phyloP scores from a whole-genome alignment of 164 flowering plant genomes.

The Liquidambar formosana region DNA sequence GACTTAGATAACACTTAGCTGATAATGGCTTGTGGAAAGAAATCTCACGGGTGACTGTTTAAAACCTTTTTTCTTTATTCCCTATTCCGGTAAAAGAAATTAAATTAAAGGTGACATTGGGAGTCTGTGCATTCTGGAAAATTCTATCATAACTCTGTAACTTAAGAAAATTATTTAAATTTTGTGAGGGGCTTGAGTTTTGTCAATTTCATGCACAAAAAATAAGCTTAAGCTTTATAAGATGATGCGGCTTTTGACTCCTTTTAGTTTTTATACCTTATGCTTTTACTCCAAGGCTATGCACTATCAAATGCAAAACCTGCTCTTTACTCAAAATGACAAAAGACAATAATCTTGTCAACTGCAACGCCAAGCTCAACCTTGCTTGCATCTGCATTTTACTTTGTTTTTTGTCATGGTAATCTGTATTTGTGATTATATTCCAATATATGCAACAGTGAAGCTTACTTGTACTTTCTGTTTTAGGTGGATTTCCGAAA shows the following conservation, averaged over 20 bases:
- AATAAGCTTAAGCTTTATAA: neutral
- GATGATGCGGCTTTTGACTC: too few species aligned
- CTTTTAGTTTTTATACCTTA: too few species aligned
- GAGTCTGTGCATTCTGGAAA: too few species aligned
- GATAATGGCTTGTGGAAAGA: neutral
- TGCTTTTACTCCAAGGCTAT: neutral
- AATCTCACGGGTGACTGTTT: too few species aligned
- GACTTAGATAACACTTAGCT: neutral
- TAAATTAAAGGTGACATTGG: too few species aligned
- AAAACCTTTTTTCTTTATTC: neutral
- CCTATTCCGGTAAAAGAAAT: neutral
- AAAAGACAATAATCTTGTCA: neutral
- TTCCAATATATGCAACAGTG: neutral
- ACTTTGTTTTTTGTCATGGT: too few species aligned
- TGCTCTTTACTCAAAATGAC: neutral
- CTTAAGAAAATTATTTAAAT: too few species aligned
- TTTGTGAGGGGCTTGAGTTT: neutral
- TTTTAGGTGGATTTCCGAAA: constrained; percentile 80
- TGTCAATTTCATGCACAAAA: neutral
- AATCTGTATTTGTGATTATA: neutral
- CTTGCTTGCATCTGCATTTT: too few species aligned
- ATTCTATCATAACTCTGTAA: too few species aligned
- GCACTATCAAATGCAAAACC: neutral
- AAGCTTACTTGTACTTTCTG: neutral
- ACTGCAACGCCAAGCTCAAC: neutral